A percentile compares a stretch with the other conserved stretches of the same genome.
Conservation (phyloP, 73 alveolate genomes). For the Tetrahymena elliotti region DNA sequence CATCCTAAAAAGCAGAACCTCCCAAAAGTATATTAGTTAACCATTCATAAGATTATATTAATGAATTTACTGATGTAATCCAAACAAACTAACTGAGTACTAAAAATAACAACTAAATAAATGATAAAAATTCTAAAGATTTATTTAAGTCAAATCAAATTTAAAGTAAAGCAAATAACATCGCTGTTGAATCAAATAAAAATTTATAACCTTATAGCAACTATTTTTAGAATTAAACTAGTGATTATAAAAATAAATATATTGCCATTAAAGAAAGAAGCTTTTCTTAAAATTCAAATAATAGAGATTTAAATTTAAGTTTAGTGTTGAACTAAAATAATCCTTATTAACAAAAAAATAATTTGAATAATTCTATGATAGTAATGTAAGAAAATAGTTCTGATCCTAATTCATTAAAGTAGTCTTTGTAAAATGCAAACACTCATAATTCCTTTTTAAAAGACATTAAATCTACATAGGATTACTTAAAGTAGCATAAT, state of each 20-base stretch:
- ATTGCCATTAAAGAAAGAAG: not conserved
- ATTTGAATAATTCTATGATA: not conserved
- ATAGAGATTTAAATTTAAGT: not conserved
- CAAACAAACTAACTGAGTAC: not conserved
- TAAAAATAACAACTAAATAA: not conserved
- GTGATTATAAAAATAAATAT: not conserved
- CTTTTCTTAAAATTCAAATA: not conserved
- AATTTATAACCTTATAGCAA: not conserved
- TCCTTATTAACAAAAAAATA: not conserved
- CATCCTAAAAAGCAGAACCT: not conserved
- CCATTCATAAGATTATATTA: not conserved
- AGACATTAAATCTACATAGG: not conserved
- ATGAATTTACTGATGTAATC: not conserved
- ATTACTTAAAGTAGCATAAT: not conserved
- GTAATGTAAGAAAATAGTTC: not conserved
- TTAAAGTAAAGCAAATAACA: not conserved
- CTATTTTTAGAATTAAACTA: not conserved
- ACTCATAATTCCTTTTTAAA: not conserved
- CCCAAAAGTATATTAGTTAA: not conserved
- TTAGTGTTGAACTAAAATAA: not conserved
- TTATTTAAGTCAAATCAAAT: not conserved
- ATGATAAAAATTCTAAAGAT: not conserved
- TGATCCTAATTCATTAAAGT: not conserved
- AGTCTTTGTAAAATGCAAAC: not conserved
- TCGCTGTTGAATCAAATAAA: not conserved